Evolutionary conservation across 2,329 filamentous ascomycete genomes (phyloP).

Genomic region (Fusarium incarnatum): DNA sequence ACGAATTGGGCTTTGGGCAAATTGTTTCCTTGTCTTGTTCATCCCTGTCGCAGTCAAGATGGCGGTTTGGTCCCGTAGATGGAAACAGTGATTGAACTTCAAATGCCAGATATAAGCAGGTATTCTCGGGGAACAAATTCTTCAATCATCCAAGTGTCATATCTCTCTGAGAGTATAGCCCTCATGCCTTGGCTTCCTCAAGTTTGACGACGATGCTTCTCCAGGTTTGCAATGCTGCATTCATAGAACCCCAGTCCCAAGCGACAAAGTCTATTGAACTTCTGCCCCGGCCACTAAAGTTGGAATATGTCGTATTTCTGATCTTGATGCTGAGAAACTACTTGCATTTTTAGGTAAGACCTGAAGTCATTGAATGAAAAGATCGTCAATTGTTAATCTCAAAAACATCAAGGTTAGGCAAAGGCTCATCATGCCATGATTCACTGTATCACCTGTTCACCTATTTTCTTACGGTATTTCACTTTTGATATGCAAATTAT

Average conservation of each 20-base stretch:
- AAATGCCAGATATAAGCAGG: not conserved
- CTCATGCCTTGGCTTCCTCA: not conserved
- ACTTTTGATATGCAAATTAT: not conserved
- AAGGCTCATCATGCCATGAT: not conserved
- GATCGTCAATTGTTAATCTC: not conserved
- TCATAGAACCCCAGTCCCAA: no score
- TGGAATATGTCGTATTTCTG: not conserved
- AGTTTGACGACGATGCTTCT: no score
- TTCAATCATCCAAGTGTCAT: not conserved
- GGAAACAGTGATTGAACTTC: not conserved
- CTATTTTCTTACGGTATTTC: not conserved
- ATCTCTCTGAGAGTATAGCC: not conserved
- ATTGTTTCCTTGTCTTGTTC: slow-evolving; percentile 44
- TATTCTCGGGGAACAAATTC: not conserved
- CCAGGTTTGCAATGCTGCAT: no score
- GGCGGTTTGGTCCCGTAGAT: slow-evolving; percentile 22
- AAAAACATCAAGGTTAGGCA: not conserved
- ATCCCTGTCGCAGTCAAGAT: slow-evolving; percentile 37
- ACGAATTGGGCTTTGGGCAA: slow-evolving; percentile 40
- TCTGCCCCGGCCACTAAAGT: not conserved
- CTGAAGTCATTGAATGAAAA: not conserved
- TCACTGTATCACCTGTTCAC: not conserved
- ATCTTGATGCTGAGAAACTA: not conserved
- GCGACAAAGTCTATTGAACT: not conserved
- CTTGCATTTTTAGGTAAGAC: not conserved